Evolutionary conservation across 805 yeast genomes (phyloP).

Genomic region (Starmerella potacharoeniae): DNA sequence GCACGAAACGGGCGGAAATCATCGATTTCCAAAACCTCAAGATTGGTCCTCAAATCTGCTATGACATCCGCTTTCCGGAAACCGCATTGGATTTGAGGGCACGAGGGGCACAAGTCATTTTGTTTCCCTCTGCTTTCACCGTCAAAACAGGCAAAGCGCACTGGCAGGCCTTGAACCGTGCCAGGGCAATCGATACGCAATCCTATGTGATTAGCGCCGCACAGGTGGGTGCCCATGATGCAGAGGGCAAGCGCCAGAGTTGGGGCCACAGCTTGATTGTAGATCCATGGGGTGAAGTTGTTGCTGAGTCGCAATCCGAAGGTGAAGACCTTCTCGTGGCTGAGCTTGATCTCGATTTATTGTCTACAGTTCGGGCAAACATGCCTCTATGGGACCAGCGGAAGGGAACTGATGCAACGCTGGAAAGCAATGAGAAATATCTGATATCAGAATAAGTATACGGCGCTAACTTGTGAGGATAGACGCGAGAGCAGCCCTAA

Average conservation of each 20-base stretch:
- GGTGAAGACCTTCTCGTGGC: conserved; percentile 70
- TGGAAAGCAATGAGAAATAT: background rate
- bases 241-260: conserved; percentile 55
- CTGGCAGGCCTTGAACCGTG: conserved; percentile 68
- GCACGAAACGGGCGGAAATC: conserved; percentile 62
- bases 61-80: conserved; percentile 78
- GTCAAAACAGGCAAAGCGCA: conserved; percentile 84
- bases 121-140: conserved; percentile 90
- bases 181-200: conserved; percentile 85
- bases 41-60: conserved; percentile 63
- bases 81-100: conserved; percentile 51
- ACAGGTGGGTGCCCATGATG: conserved; percentile 67
- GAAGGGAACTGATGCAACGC: background rate
- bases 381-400: conserved; percentile 64
- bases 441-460: background rate
- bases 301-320: conserved; percentile 71
- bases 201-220: conserved; percentile 81
- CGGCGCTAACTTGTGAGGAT: no score
- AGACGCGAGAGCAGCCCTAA: no score
- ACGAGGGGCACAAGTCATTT: conserved; percentile 62
- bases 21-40: conserved; percentile 62
- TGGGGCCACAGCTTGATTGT: conserved; percentile 79
- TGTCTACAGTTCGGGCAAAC: conserved; percentile 47
- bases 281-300: conserved; percentile 83
- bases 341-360: conserved; percentile 49